Evolutionary conservation across 169 alveolate genomes (phyloP).

Genomic region (Plasmodium cynomolgi): DNA sequence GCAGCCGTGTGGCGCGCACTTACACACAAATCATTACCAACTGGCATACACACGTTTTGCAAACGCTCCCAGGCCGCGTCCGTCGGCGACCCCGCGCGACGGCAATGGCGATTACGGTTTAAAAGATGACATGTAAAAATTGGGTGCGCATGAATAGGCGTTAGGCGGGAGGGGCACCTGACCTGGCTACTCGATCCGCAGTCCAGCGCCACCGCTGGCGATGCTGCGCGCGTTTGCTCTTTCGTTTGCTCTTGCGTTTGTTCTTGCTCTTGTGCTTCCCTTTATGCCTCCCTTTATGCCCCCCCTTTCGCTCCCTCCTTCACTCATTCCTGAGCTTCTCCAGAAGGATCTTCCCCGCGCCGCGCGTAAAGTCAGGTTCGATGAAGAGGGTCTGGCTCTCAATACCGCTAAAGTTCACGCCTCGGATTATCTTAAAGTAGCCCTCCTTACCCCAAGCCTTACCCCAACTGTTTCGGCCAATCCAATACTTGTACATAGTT

Average conservation of each 20-base stretch:
- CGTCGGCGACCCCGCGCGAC: neutral
- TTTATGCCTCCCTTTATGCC: neutral
- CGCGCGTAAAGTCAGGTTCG: slow-evolving; percentile 90
- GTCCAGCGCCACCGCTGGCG: neutral
- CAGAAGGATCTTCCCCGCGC: slow-evolving; percentile 77
- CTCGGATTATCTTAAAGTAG: slow-evolving; percentile 86
- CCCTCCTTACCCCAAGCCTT: slow-evolving; percentile 87
- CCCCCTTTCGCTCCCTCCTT: neutral
- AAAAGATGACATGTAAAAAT: neutral
- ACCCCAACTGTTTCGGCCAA: slow-evolving; percentile 89
- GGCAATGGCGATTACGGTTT: neutral
- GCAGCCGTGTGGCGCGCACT: neutral
- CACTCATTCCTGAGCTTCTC: slow-evolving; percentile 20
- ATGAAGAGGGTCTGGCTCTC: slow-evolving; percentile 90
- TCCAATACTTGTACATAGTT: slow-evolving; percentile 86
- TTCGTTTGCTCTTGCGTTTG: neutral
- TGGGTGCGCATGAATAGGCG: neutral
- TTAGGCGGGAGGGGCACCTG: neutral
- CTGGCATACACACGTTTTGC: neutral
- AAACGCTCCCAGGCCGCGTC: neutral
- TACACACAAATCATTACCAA: too few relatives aligned
- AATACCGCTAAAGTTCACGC: slow-evolving; percentile 86
- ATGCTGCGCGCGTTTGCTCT: neutral
- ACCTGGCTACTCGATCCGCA: neutral
- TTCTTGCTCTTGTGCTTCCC: too few relatives aligned